phyloP scores from a whole-genome alignment of 2,329 filamentous ascomycete species.

The Dactylonectria estremocensis region DNA sequence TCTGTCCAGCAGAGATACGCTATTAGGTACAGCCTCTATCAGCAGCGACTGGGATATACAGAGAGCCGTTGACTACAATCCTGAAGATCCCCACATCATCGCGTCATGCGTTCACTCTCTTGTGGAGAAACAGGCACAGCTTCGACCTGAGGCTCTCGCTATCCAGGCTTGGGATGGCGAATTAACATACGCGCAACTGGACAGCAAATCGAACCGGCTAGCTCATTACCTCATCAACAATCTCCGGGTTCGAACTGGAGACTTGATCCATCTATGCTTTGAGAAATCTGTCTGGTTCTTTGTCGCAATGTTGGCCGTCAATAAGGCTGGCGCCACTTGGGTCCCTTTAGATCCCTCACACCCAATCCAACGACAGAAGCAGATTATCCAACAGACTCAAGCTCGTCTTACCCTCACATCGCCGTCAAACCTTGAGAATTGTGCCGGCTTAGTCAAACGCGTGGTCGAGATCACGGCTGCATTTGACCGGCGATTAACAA shows the following conservation, averaged over 20 bases:
- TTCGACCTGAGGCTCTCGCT: no score
- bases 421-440: not conserved
- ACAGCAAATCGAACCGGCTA: conserved; percentile 19
- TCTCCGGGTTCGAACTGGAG: conserved; percentile 2
- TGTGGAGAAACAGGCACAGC: conserved; percentile 19
- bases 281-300: conserved; percentile 16
- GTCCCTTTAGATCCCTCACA: no score
- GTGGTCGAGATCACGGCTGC: no score
- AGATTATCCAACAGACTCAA: not conserved
- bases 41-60: no score
- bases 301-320: conserved; percentile 4
- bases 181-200: conserved; percentile 40
- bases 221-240: conserved; percentile 23
- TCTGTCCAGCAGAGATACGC: no score
- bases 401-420: not conserved
- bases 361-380: not conserved
- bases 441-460: not conserved
- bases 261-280: not conserved
- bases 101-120: no score
- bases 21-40: no score
- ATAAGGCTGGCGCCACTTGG: conserved; percentile 9
- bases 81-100: no score
- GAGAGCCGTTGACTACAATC: no score
- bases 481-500: no score
- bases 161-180: no score